Base-by-base conservation (phyloP, 1,284 basidiomycete species). In the Pterula multifida region DNA sequence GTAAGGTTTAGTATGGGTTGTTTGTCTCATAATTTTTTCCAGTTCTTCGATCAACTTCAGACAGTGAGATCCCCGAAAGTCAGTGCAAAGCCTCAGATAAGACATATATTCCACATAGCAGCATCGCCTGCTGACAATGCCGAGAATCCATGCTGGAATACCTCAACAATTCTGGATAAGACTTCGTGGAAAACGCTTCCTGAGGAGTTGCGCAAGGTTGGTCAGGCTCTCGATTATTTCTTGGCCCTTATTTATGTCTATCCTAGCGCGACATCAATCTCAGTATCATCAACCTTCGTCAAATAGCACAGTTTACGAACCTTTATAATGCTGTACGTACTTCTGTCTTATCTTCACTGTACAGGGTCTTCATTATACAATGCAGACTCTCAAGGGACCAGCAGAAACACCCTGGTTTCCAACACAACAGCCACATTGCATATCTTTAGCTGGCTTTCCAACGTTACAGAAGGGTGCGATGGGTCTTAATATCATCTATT, bases 161-260 rank as follows among this genome's bases (percentile, higher is more conserved):
- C 62, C 12, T 63, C 65, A 1, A 63, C 73, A 1, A 56, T 63
- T 4, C 60, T 84, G 21, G 85, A 88, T 59, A 61, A 61, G n/a
- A 63, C 79, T 6, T 72, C 69, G 2, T 87, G 85, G 85, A 73
- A 78, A n/a, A 68, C 70, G 1, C 59, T 88, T 1, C 76, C 83
- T 1, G 47, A 55, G 3, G 85, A 86, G 59, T 58, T 87, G 19
- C 75, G 70, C 50, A 83, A 81, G 68, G 85, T 79, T 17, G 15
- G 53, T n/a, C 1, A 25, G 36, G 22, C 45, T 23, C 13, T 24
- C 19, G 9, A 28, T 11, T 19, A 47, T 49, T 21, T 3, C 25
- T 54, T 51, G 26, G 21, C 44, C 36, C 45, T 50, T 45, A 44
- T 36, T 24, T 13, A 49, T 51, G 11, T 24, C 28, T 26, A 54